Evolutionary conservation across 2,329 filamentous ascomycete species (phyloP), one percentile per base, ranked within the genome.

Genomic region (Dothistroma septosporum): DNA sequence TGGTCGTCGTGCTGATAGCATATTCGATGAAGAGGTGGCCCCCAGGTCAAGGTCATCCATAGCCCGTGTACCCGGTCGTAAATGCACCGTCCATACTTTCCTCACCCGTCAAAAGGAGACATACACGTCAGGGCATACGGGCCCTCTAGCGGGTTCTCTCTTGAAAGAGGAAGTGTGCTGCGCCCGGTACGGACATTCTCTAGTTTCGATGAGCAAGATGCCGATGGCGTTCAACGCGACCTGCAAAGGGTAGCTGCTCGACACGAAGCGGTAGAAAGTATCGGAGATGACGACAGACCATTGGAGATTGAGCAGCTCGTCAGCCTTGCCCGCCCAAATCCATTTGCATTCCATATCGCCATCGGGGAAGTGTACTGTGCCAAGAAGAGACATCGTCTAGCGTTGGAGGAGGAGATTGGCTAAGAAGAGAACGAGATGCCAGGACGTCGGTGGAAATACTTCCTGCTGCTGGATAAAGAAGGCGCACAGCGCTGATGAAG

Each of bases 21-120:
- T 63, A 61, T 58, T 59, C 55, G 31, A 61, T 61, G 55, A 61
- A 59, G 21, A 57, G 52, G n/a, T 61, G 53, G 41, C 61, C 61
- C 22, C 56, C 47, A 28, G 47, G 47, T 31, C 57, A n/a, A 33
- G 55, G 19, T 52, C 11, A n/a, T 44, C 9, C 9, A 44, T 44
- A 19, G 41, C n/a, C 41, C n/a, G 9, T 9, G 16, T 44, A 19
- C 41, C 4, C 19, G 41, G 16, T 19, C 16, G 35, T 16, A 11
- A 37, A 16, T 11, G 9, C 14, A 1, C 1, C 16, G 16, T 16
- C 11, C 35, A 37, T 37, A 1, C 35, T 7, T 11, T 12, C 35
- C 35, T 37, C 35, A 16, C 35, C 9, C 3, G 24, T 28, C 24
- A 6, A 28, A 28, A 2, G 24, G 24, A 28, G 24, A 28, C 24